These are phyloP conservation scores for Brassica napus DNA, from an alignment of 345 rosid genomes.

Conservation along the genomic window Da-Ae NC_063451.1:40359501-40360000, in stretches of 20 bases:
- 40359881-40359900: slow-evolving; percentile 64
- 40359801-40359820: slow-evolving; percentile 53
- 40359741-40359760: slow-evolving; percentile 63
- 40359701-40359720: slow-evolving; percentile 85
- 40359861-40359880: slow-evolving; percentile 90
- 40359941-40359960: not conserved
- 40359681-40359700: slow-evolving; percentile 51
- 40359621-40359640: slow-evolving; percentile 41
- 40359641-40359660: slow-evolving; percentile 36
- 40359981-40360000: slow-evolving; percentile 19
- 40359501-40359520: slow-evolving; percentile 51
- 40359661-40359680: slow-evolving; percentile 39
- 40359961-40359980: slow-evolving; percentile 12
- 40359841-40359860: slow-evolving; percentile 71
- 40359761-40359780: slow-evolving; percentile 41
- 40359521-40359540: slow-evolving; percentile 39
- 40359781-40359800: slow-evolving; percentile 44
- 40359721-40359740: slow-evolving; percentile 83
- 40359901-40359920: slow-evolving; percentile 25
- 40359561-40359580: slow-evolving; percentile 53
- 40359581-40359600: slow-evolving; percentile 72
- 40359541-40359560: slow-evolving; percentile 35
- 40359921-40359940: slow-evolving; percentile 39
- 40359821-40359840: slow-evolving; percentile 73
- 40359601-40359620: slow-evolving; percentile 33